A percentile compares a stretch with the other conserved stretches of the same genome.
These are phyloP conservation scores for Plasmodium relictum DNA, from an alignment of 169 alveolate genomes.

Conservation along the genomic window DNA sequence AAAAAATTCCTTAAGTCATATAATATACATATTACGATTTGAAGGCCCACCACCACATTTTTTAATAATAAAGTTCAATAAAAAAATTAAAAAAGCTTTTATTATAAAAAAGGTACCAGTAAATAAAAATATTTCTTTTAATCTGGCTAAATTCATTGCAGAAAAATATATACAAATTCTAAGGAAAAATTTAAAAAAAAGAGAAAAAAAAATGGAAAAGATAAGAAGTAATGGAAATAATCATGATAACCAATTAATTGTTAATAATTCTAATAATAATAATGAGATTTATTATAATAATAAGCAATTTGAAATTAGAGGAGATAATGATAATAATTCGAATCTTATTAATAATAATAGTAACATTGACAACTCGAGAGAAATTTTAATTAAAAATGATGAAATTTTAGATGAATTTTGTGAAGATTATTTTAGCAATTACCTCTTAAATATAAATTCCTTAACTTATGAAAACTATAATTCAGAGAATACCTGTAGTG, in stretches of 20 bases:
- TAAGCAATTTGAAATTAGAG: not conserved
- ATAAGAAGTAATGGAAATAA: not conserved
- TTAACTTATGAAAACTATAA: conserved; percentile 28
- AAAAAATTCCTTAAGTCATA: not conserved
- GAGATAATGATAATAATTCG: not conserved
- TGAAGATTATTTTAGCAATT: not conserved
- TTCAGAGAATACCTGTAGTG: conserved; percentile 21
- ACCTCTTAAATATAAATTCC: conserved; percentile 19
- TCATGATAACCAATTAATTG: not conserved
- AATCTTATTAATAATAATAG: not conserved
- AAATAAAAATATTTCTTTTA: conserved; percentile 62
- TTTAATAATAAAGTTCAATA: conserved; percentile 29
- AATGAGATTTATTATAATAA: not conserved
- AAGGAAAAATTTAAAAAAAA: conserved; percentile 35
- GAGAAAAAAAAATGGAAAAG: conserved; percentile 39
- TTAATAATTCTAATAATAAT: not conserved
- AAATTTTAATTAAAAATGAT: conserved; percentile 1
- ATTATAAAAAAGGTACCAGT: conserved; percentile 61
- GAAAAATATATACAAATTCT: conserved; percentile 63
- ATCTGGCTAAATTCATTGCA: conserved; percentile 60
- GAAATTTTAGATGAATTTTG: conserved; percentile 4
- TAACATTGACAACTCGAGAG: conserved; percentile 12
- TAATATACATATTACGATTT: conserved; percentile 30
- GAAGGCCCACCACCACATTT: conserved; percentile 78
- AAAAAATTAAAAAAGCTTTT: conserved; percentile 19